Evolutionary conservation across 2,329 filamentous ascomycete genomes (phyloP).

Genomic region (Colletotrichum magnum): DNA sequence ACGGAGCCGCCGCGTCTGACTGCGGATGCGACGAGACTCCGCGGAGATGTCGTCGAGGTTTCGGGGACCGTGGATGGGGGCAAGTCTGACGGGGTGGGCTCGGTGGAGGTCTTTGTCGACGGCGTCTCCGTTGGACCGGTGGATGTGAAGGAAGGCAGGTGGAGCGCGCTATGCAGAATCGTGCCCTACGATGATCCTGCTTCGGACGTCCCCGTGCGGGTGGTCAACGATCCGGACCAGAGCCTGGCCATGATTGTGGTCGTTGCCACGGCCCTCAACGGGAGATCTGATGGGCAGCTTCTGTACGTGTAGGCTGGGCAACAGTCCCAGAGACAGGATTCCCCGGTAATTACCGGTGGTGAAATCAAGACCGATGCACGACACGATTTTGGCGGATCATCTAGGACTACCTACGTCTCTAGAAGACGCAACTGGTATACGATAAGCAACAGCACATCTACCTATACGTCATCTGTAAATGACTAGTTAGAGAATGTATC

Average conservation of each 20-base stretch:
- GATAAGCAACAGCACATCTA: no score
- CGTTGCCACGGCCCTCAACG: slow-evolving; percentile 5
- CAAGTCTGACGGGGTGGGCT: neutral
- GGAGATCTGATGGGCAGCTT: slow-evolving; percentile 14
- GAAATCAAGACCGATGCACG: no score
- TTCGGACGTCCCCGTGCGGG: neutral
- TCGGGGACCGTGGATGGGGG: slow-evolving; percentile 1
- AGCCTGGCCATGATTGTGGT: slow-evolving; percentile 20
- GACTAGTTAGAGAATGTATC: no score
- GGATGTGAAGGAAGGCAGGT: neutral
- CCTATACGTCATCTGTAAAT: no score
- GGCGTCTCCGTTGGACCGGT: neutral
- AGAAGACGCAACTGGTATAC: no score
- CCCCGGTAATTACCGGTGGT: neutral
- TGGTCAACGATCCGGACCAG: slow-evolving; percentile 9
- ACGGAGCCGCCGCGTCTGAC: neutral
- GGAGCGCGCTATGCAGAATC: neutral
- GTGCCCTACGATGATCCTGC: neutral
- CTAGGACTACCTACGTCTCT: no score
- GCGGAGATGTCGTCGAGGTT: neutral
- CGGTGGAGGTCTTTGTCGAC: slow-evolving; percentile 15
- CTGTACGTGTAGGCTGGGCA: slow-evolving; percentile 7
- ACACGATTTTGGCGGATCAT: no score
- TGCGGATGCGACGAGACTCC: neutral
- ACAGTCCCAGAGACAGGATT: neutral